Evolutionary conservation across 495 filamentous ascomycete species (phyloP), one percentile per base, ranked within the genome.

Genomic region (Hyaloscypha hepaticicola): DNA sequence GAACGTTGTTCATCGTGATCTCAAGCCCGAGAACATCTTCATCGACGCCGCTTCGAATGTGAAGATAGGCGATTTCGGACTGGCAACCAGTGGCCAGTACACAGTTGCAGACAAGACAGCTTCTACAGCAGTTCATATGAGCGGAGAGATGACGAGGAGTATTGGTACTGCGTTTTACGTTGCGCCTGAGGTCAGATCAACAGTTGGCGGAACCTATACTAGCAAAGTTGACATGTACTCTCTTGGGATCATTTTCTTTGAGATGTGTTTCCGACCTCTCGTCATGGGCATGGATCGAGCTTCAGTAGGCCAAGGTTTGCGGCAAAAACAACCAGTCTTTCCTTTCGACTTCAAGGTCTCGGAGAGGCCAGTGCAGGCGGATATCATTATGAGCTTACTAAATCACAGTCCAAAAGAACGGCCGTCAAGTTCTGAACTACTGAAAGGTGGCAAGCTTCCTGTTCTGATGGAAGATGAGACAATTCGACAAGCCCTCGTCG

Each of bases 201-300:
- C 90, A 11, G 87, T 85, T 14, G 82, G 79, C 25, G 90, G 88
- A 6, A 85, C 85, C 24, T 98, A 97, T 72, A 93, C 90, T 61
- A 89, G 92, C 63, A 98, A 97, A 75, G 94, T 96, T 11, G 94
- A 98, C 79, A 97, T 99, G 94, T 99, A 92, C 72, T 97, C 96
- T 0, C 78, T 99, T 29, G 95, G 95, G 11, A 89, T 99, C 52
- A 98, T 99, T 63, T 96, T 99, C 76, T 96, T 98, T 69, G 95
- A 99, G 74, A 98, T 99, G 94, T 95, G 90, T 66, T 87, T 93
- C 69, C 59, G 63, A 26, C 80, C 87, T 28, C 80, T 96, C 3
- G 86, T 88, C 56, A 87, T 90, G 1, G 89, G 87, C 0, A 98
- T 98, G 93, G 92, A 98, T 75, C 85, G 96, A 34, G 91, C 90